Evolutionary conservation across 352 stramenopile genomes (phyloP).

Genomic region (Pythium grandisporangium): DNA sequence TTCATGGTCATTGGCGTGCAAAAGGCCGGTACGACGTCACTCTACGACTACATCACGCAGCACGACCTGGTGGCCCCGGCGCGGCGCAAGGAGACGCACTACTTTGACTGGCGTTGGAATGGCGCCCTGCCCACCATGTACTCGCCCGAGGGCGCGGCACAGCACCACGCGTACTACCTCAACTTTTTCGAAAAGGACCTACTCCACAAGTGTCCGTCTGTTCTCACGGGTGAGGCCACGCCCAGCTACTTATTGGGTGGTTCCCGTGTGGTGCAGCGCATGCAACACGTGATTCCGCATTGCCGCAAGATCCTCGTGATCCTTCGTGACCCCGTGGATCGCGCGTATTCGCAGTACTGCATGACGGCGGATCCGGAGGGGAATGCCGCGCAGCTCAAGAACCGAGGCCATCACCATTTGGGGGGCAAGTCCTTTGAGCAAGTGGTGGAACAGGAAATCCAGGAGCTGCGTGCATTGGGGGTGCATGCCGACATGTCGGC

Average conservation of each 20-base stretch:
- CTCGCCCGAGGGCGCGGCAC: slow-evolving; percentile 36
- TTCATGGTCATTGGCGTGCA: slow-evolving; percentile 95
- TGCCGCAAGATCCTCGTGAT: slow-evolving; percentile 80
- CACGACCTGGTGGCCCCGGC: slow-evolving; percentile 91
- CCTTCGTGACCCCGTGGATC: slow-evolving; percentile 74
- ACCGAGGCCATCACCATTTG: slow-evolving; percentile 67
- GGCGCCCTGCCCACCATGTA: slow-evolving; percentile 37
- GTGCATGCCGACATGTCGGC: slow-evolving; percentile 71
- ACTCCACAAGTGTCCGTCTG: slow-evolving; percentile 79
- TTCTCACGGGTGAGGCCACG: slow-evolving; percentile 91
- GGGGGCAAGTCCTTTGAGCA: slow-evolving; percentile 57
- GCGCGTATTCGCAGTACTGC: slow-evolving; percentile 86
- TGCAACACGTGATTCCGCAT: slow-evolving; percentile 69
- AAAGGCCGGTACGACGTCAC: slow-evolving; percentile 94
- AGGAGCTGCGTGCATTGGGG: slow-evolving; percentile 40
- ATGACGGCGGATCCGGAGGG: slow-evolving; percentile 78
- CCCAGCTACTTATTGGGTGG: slow-evolving; percentile 88
- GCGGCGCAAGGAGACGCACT: slow-evolving; percentile 95
- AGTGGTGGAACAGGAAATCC: slow-evolving; percentile 63
- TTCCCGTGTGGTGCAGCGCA: slow-evolving; percentile 53
- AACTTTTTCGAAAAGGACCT: slow-evolving; percentile 81
- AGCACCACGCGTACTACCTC: slow-evolving; percentile 67
- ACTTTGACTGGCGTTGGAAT: slow-evolving; percentile 98
- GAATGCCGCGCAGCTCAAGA: slow-evolving; percentile 65
- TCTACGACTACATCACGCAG: slow-evolving; percentile 97